Evolutionary conservation across 805 yeast species (phyloP).

Genomic region (Zygotorulaspora florentina): DNA sequence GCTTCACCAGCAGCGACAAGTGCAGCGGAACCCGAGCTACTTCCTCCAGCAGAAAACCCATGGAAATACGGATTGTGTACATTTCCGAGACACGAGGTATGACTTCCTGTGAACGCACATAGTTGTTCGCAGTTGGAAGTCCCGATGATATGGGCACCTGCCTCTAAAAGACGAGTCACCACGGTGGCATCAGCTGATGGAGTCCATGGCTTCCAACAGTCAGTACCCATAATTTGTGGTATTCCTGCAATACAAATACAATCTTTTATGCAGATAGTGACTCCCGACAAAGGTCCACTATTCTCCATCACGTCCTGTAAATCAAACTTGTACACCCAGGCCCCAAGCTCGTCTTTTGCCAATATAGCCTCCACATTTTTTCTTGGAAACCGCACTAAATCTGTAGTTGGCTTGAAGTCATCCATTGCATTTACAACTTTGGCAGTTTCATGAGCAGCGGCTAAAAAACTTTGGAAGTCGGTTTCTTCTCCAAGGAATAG

Average conservation of each 20-base stretch:
- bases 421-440: conserved; percentile 28
- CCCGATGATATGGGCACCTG: conserved; percentile 37
- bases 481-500: conserved; percentile 22
- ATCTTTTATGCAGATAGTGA: conserved; percentile 35
- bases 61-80: conserved; percentile 42
- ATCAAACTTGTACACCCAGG: conserved; percentile 34
- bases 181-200: conserved; percentile 39
- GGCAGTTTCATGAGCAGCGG: conserved; percentile 31
- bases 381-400: conserved; percentile 35
- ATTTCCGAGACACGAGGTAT: conserved; percentile 40
- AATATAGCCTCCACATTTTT: conserved; percentile 20
- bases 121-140: conserved; percentile 38
- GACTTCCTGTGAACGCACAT: conserved; percentile 34
- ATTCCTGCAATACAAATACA: conserved; percentile 36
- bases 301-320: conserved; percentile 28
- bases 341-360: conserved; percentile 29
- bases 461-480: conserved; percentile 26
- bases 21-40: conserved; percentile 54
- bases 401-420: conserved; percentile 32
- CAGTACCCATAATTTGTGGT: conserved; percentile 38
- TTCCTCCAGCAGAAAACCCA: conserved; percentile 44
- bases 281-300: conserved; percentile 26
- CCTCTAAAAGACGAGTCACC: conserved; percentile 34
- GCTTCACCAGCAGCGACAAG: conserved; percentile 46
- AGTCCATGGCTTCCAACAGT: conserved; percentile 32